phyloP scores from a whole-genome alignment of 2,329 filamentous ascomycete species.

The Aspergillus unguis region DNA sequence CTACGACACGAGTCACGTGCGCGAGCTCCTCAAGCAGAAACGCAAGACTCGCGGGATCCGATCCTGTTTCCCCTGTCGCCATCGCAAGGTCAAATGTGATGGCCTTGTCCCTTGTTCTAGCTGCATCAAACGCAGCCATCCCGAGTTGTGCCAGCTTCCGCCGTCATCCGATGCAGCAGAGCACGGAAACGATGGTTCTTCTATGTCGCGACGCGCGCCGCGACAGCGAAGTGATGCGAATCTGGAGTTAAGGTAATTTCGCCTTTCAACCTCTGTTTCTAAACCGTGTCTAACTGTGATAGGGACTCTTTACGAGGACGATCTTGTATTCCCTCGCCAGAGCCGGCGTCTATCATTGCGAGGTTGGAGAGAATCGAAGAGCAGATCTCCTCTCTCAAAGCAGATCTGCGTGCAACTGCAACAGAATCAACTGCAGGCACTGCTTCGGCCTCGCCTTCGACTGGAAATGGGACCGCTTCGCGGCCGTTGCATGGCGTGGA shows the following conservation, averaged over 20 bases:
- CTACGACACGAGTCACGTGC: slow-evolving; percentile 21
- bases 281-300: too few relatives aligned
- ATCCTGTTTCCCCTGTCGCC: slow-evolving; percentile 25
- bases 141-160: slow-evolving; percentile 20
- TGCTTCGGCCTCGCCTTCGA: not conserved
- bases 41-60: slow-evolving; percentile 21
- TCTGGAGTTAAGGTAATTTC: not conserved
- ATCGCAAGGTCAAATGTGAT: slow-evolving; percentile 24
- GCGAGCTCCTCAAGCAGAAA: slow-evolving; percentile 23
- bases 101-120: slow-evolving; percentile 17
- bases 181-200: not conserved
- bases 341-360: not conserved
- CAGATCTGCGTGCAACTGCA: slow-evolving; percentile 15
- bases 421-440: not conserved
- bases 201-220: too few relatives aligned
- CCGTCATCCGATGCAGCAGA: slow-evolving; percentile 3
- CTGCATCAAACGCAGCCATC: slow-evolving; percentile 19
- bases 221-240: not conserved
- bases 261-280: too few relatives aligned
- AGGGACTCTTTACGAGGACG: too few relatives aligned
- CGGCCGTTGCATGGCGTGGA: too few relatives aligned
- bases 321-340: not conserved
- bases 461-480: too few relatives aligned
- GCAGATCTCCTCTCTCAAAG: slow-evolving; percentile 22
- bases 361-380: slow-evolving; percentile 20